phyloP scores from a whole-genome alignment of 176 grass and related monocot species.

The Aechmea fasciata region DNA sequence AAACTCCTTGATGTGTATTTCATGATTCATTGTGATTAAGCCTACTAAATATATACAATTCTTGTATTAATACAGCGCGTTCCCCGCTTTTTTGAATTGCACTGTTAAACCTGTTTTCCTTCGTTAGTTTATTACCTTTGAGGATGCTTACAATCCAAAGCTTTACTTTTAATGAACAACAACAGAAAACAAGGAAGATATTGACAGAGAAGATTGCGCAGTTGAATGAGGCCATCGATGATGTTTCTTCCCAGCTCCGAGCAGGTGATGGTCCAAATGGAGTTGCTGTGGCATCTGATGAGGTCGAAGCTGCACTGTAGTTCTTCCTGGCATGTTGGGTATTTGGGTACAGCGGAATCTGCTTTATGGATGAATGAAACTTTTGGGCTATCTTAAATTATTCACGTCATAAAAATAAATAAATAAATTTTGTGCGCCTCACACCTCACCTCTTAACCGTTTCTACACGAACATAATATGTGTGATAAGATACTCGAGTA shows the following conservation, averaged over 20 bases:
- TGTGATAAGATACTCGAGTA: too few species aligned
- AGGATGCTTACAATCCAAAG: neutral
- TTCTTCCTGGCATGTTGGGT: neutral
- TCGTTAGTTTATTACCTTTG: too few species aligned
- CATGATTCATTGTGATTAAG: too few species aligned
- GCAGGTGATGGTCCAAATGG: constrained; percentile 2
- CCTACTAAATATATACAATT: too few species aligned
- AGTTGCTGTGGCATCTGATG: constrained; percentile 10
- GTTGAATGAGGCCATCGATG: constrained; percentile 9
- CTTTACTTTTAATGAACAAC: neutral
- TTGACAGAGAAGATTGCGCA: constrained; percentile 8
- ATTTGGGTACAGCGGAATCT: neutral
- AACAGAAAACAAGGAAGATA: constrained; percentile 6
- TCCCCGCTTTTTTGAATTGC: too few species aligned
- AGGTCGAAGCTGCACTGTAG: neutral
- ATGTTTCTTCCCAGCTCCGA: constrained; percentile 11
- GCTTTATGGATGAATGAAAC: neutral
- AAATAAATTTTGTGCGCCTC: neutral
- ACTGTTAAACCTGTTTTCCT: too few species aligned
- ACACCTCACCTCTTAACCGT: neutral
- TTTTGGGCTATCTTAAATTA: neutral
- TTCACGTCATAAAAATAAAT: neutral
- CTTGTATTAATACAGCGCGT: too few species aligned
- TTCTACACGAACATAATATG: too few species aligned
- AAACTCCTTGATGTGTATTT: too few species aligned